phyloP scores from a whole-genome alignment of 176 grass and related monocot species.

The Aegilops umbellulata region DNA sequence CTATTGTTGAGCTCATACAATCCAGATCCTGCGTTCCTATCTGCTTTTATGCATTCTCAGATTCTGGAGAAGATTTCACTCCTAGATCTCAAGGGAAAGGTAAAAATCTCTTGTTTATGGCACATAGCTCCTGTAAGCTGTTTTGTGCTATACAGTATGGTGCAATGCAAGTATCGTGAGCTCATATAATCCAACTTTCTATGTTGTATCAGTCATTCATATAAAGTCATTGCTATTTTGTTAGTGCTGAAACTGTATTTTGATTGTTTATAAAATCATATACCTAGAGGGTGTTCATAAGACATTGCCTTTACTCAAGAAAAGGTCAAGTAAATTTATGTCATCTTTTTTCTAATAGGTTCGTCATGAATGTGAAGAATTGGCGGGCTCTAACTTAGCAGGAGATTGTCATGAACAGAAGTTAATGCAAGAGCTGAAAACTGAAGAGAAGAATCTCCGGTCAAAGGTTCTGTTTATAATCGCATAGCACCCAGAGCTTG shows the following conservation, averaged over 20 bases:
- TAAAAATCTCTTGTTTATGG: conserved; percentile 29
- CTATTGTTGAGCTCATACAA: conserved; percentile 72
- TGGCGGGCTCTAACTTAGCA: conserved; percentile 45
- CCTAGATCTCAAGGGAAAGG: conserved; percentile 71
- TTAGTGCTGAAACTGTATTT: not conserved
- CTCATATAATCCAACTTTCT: not conserved
- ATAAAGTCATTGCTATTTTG: not conserved
- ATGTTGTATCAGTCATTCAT: not conserved
- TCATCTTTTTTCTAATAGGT: conserved; percentile 47
- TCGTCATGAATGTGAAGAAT: conserved; percentile 67
- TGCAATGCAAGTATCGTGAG: not conserved
- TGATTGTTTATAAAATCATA: not conserved
- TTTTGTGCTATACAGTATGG: not conserved
- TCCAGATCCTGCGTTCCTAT: conserved; percentile 74
- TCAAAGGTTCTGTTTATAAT: conserved; percentile 53
- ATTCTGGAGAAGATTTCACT: conserved; percentile 69
- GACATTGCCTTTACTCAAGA: not conserved
- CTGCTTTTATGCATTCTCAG: conserved; percentile 65
- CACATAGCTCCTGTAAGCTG: not conserved
- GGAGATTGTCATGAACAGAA: conserved; percentile 44
- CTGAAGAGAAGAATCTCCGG: conserved; percentile 50
- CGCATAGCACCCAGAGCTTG: conserved; percentile 11
- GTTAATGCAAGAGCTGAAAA: conserved; percentile 56
- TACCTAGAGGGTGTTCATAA: not conserved
- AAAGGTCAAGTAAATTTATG: conserved; percentile 16